Conservation (phyloP, 805 yeast species). For the Hemisphaericaspora nanyangensis region DNA sequence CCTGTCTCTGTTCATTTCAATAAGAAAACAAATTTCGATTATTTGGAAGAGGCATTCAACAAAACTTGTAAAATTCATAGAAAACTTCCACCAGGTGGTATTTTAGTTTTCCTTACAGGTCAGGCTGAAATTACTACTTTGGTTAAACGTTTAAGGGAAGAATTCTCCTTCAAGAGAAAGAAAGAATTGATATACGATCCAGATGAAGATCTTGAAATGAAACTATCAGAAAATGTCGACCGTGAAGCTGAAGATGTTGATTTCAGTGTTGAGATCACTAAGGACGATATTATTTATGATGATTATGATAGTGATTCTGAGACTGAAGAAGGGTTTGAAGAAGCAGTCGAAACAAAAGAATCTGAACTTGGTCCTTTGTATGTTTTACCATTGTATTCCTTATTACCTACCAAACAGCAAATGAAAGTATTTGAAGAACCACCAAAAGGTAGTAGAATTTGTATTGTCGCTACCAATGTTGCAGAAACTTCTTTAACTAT, state of each 20-base stretch:
- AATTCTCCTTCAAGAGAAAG: slow-evolving; percentile 55
- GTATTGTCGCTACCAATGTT: slow-evolving; percentile 94
- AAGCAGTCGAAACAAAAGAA: slow-evolving; percentile 65
- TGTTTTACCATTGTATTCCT: slow-evolving; percentile 88
- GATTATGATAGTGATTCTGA: slow-evolving; percentile 52
- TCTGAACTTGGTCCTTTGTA: slow-evolving; percentile 74
- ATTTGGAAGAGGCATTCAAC: slow-evolving; percentile 79
- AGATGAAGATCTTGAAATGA: slow-evolving; percentile 38
- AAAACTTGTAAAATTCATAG: slow-evolving; percentile 86
- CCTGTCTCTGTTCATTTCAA: slow-evolving; percentile 93
- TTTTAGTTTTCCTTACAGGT: slow-evolving; percentile 87
- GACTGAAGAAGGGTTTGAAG: slow-evolving; percentile 69
- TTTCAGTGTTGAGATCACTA: slow-evolving; percentile 49
- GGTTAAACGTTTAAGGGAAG: slow-evolving; percentile 63
- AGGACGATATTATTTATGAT: slow-evolving; percentile 36
- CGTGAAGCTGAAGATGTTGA: slow-evolving; percentile 89
- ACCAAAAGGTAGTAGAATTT: slow-evolving; percentile 79
- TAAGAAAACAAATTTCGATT: slow-evolving; percentile 70
- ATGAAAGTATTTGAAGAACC: slow-evolving; percentile 86
- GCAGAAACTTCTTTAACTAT: slow-evolving; percentile 97
- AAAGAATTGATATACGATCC: slow-evolving; percentile 23
- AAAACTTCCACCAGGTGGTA: slow-evolving; percentile 89
- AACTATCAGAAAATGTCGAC: slow-evolving; percentile 58
- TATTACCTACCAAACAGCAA: slow-evolving; percentile 92
- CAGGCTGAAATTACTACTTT: slow-evolving; percentile 82